Base-by-base conservation (phyloP, 73 alveolate genomes). In the Paraurostyla sp. region DNA sequence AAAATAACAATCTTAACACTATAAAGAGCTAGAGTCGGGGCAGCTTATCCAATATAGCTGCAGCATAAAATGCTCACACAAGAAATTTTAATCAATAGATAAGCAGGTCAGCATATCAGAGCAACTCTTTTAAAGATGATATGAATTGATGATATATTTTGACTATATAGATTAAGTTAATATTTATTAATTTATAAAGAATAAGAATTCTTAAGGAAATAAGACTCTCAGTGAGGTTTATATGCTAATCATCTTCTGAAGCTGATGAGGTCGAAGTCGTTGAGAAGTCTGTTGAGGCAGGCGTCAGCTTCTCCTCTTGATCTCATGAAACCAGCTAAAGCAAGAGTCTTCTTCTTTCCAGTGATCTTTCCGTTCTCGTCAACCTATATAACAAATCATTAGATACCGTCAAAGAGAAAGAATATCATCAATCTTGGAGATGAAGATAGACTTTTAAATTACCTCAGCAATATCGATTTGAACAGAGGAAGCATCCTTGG, bases 241-340 rank as follows among this genome's bases (percentile, higher is more conserved):
- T 38, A 36, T 22, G 58, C 54, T 75, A 71, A 71, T 80, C 87
- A 88, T 80, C 71, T 80, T n/a, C 76, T 82, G 95, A 81, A 89
- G 83, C 89, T 30, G 78, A 89, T 49, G 87, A 46, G 52, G 57
- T 52, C 85, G 46, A n/a, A 11, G 50, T 89, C 92, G 16, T 43
- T 73, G 80, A 81, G 76, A 36, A 89, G 83, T 89, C 95, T 89
- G 92, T 89, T 89, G 62, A 93, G 87, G 80, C 96, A 93, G 35
- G 95, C 97, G 91, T 96, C 99, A 38, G 97, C 93, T 85, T 94
- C 95, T 65, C 99, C 99, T 80, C 96, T 87, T 58, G 92, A 71
- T 49, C 99, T 94, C 73, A 96, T 94, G 95, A 92, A 94, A 82
- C 99, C 99, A 38, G 98, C 97, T 52, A 96, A 48, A 71, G 96